phyloP scores from a whole-genome alignment of 2,329 filamentous ascomycete genomes.

The Neonectria ditissima region DNA sequence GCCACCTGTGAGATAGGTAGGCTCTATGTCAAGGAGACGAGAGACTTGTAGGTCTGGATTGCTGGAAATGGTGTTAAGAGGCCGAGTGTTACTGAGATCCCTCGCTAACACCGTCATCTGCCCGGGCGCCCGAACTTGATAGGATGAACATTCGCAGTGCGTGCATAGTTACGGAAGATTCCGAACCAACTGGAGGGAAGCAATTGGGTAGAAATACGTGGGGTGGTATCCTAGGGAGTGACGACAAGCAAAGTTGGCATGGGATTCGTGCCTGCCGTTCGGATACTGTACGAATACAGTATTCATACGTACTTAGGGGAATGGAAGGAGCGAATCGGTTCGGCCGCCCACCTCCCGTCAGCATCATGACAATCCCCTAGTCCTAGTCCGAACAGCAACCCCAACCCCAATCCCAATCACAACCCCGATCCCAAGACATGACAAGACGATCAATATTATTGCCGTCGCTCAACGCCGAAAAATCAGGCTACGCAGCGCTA shows the following conservation, averaged over 20 bases:
- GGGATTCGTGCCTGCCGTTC: background rate
- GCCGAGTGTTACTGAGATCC: conserved; percentile 3
- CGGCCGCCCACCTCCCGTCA: conserved; percentile 26
- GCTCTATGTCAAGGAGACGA: background rate
- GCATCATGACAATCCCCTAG: background rate
- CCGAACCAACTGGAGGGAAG: background rate
- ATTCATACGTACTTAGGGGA: conserved; percentile 15
- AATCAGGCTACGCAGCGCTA: conserved; percentile 17
- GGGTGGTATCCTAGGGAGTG: background rate
- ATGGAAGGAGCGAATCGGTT: conserved; percentile 22
- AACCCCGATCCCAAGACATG: background rate
- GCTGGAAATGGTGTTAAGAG: background rate
- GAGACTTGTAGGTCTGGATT: background rate
- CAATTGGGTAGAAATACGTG: conserved; percentile 4
- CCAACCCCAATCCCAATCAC: conserved; percentile 9
- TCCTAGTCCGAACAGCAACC: conserved; percentile 1
- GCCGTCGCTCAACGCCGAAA: conserved; percentile 19
- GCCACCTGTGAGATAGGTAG: background rate
- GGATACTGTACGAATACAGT: background rate
- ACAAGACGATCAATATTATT: conserved; percentile 11
- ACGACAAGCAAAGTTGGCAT: background rate
- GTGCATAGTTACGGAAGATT: background rate
- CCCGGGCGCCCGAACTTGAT: background rate
- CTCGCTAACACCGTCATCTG: background rate
- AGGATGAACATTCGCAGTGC: background rate